Base-by-base conservation (phyloP, 2,329 filamentous ascomycete genomes). In the Ophiostoma sp. region DNA sequence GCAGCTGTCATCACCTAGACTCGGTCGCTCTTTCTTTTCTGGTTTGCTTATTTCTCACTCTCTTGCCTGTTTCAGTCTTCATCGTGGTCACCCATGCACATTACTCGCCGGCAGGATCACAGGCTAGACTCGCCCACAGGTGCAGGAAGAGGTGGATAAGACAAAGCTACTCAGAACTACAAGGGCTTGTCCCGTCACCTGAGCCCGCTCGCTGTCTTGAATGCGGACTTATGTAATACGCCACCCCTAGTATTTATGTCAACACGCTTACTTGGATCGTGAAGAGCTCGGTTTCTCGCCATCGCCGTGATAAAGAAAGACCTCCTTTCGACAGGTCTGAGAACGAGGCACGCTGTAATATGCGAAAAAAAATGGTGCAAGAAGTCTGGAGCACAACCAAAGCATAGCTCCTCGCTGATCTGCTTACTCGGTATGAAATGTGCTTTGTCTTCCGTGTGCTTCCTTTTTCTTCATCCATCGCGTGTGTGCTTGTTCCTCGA, bases 161-260 rank as follows among this genome's bases (percentile, higher is more conserved):
- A 27, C 49, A 27, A 14, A 55, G 49, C 27, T 36, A n/a, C n/a
- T n/a, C n/a, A 11, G 27, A 47, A 27, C 14, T 55, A 18, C 18
- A n/a, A 49, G 18, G 47, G 47, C 47, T 7, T n/a, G 47, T n/a
- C 8, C 27, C 27, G 27, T 27, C 27, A 27, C 47, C 45, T 49
- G 47, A 49, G 47, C 47, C 47, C n/a, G 27, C 49, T 27, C 49
- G 18, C n/a, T 49, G 27, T 7, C 55, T 60, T 7, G 38, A 27
- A 60, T 27, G 27, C 9, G n/a, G 49, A 55, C 49, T 55, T 55
- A 18, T 55, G 49, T 55, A 55, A 55, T 55, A 55, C 49, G 9
- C 18, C 12, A 14, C 18, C n/a, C 1, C 5, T 18, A 9, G 49
- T 27, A 47, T 16, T 47, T 14, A 16, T 16, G 45, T 16, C 9